Conservation (phyloP, 2,329 filamentous ascomycete genomes). For the Aspergillus sp. region DNA sequence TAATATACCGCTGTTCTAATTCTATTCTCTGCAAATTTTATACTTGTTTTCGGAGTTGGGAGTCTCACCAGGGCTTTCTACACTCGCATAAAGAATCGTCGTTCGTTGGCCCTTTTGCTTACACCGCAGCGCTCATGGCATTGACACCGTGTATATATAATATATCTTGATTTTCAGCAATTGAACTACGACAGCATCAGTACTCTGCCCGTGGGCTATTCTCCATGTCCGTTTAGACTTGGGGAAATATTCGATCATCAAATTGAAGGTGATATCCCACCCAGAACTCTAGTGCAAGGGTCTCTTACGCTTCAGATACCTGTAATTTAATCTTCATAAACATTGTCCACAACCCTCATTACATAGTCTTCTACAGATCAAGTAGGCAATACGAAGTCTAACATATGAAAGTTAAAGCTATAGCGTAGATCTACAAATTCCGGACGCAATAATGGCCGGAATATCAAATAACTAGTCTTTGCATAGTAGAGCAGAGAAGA, state of each 20-base stretch:
- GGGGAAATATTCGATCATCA: too few species aligned
- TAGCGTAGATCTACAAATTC: too few species aligned
- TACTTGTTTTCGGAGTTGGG: constrained; percentile 7
- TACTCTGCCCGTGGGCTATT: background rate
- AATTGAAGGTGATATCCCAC: too few species aligned
- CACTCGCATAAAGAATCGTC: constrained; percentile 2
- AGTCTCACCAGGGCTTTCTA: constrained; percentile 1
- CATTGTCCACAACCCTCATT: too few species aligned
- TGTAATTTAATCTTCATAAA: too few species aligned
- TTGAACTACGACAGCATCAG: background rate
- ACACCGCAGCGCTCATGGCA: constrained; percentile 2
- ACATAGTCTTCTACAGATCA: too few species aligned
- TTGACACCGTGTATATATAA: constrained; percentile 12
- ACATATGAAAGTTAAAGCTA: too few species aligned
- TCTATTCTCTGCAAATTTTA: constrained; percentile 5
- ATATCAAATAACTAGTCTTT: background rate
- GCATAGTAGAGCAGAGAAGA: background rate
- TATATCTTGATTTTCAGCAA: constrained; percentile 6
- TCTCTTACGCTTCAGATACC: too few species aligned
- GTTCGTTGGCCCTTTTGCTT: background rate
- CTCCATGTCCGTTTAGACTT: too few species aligned
- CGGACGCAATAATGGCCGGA: background rate
- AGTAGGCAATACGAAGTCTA: too few species aligned
- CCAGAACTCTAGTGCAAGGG: too few species aligned
- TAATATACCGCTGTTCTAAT: constrained; percentile 13